These are phyloP conservation scores for Blastocystis sp. DNA, from an alignment of 352 stramenopile species.

Conservation along the genomic window DNA sequence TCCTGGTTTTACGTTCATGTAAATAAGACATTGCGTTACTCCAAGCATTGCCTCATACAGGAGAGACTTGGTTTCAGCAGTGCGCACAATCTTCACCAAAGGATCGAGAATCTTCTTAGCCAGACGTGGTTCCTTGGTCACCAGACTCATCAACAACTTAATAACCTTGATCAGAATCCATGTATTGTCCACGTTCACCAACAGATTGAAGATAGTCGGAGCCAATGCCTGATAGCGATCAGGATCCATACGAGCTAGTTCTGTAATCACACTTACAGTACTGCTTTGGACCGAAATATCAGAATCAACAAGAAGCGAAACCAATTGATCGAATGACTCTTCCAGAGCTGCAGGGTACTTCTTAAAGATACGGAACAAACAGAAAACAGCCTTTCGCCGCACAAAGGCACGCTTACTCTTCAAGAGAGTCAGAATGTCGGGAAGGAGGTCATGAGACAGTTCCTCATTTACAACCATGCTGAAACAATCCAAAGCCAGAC, in stretches of 20 bases:
- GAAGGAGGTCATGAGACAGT: conserved; percentile 83
- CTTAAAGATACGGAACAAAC: conserved; percentile 96
- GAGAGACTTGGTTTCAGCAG: conserved; percentile 92
- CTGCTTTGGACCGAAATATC: conserved; percentile 90
- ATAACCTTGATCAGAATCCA: conserved; percentile 99
- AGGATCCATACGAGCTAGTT: conserved; percentile 95
- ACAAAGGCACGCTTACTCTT: conserved; percentile 87
- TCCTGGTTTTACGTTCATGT: conserved; percentile 89
- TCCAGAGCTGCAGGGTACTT: conserved; percentile 92
- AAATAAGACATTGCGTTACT: conserved; percentile 88
- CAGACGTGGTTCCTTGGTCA: conserved; percentile 90
- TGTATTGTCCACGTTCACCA: conserved; percentile 95
- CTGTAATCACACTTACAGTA: conserved; percentile 97
- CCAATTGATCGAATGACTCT: conserved; percentile 93
- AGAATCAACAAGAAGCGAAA: conserved; percentile 86
- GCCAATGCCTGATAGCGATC: conserved; percentile 94
- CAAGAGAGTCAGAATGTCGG: conserved; percentile 82
- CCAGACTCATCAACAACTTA: conserved; percentile 90
- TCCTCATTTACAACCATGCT: conserved; percentile 96
- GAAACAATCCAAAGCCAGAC: conserved; percentile 91
- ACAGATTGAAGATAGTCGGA: conserved; percentile 92
- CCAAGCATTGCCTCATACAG: conserved; percentile 79
- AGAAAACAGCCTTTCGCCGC: conserved; percentile 92
- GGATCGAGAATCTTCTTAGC: conserved; percentile 93
- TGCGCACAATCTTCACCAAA: conserved; percentile 88